Conservation (phyloP, 2,329 filamentous ascomycete species). For the Fusarium decemcellulare region DNA sequence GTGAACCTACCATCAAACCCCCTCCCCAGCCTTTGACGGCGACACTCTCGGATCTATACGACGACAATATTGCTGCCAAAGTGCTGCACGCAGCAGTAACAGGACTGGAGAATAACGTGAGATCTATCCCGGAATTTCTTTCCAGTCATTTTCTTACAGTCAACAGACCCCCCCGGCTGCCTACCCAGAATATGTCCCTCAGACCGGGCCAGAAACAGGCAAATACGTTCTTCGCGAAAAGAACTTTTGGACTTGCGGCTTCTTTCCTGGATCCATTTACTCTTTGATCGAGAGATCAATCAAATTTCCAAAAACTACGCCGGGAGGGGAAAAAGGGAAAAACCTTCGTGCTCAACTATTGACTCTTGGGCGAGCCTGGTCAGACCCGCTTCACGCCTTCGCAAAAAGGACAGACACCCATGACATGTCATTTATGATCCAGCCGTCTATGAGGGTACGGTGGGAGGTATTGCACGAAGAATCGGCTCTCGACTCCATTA, state of each 20-base stretch:
- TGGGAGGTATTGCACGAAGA: conserved; percentile 61
- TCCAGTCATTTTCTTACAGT: not conserved
- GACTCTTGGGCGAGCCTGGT: conserved; percentile 49
- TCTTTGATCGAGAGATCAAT: conserved; percentile 51
- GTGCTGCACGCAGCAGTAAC: conserved; percentile 29
- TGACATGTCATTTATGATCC: conserved; percentile 68
- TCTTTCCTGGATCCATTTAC: conserved; percentile 56
- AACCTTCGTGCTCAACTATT: conserved; percentile 42
- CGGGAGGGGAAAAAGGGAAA: conserved; percentile 18
- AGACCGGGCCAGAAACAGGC: conserved; percentile 31
- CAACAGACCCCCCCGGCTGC: conserved; percentile 32
- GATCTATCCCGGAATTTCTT: rapidly evolving
- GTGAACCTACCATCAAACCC: not conserved
- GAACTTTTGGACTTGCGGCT: conserved; percentile 56
- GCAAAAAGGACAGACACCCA: conserved; percentile 63
- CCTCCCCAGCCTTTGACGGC: not conserved
- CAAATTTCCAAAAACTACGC: conserved; percentile 48
- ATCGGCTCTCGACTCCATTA: conserved; percentile 55
- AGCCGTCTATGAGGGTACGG: conserved; percentile 62
- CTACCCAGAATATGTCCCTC: conserved; percentile 42
- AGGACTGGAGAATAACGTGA: conserved; percentile 32
- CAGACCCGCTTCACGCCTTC: conserved; percentile 50
- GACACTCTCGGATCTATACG: conserved; percentile 25
- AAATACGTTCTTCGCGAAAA: conserved; percentile 40
- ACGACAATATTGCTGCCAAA: conserved; percentile 41